Percentiles rank a stretch among this genome's conserved stretches.
Evolutionary conservation across 805 yeast genomes (phyloP).

Genomic region (Ogataea neopini): DNA sequence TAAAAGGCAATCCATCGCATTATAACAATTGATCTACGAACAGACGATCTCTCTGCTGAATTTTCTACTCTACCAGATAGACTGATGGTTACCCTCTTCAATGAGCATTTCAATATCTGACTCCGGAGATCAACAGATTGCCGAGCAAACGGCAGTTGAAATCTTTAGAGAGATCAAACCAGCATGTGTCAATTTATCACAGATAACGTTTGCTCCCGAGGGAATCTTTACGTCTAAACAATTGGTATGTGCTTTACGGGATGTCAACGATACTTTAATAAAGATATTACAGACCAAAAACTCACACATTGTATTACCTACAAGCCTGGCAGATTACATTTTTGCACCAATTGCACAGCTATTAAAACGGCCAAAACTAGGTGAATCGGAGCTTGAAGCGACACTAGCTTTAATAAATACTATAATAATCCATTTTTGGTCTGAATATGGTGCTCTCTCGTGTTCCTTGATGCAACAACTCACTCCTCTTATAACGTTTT

Average conservation of each 20-base stretch:
- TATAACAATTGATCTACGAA: too few relatives aligned
- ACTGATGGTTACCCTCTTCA: not conserved
- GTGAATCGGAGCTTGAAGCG: conserved; percentile 47
- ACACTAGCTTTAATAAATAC: conserved; percentile 45
- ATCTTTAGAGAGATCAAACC: conserved; percentile 37
- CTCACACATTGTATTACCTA: conserved; percentile 33
- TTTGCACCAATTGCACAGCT: conserved; percentile 61
- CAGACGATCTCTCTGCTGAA: too few relatives aligned
- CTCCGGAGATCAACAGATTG: not conserved
- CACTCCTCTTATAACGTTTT: conserved; percentile 45
- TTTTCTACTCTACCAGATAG: too few relatives aligned
- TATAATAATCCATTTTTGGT: conserved; percentile 52
- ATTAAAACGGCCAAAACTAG: conserved; percentile 46
- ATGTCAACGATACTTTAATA: conserved; percentile 32
- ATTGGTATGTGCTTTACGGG: conserved; percentile 36
- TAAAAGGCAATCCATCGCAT: too few relatives aligned
- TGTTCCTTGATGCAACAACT: conserved; percentile 44
- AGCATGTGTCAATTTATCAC: conserved; percentile 45
- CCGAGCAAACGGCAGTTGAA: conserved; percentile 11
- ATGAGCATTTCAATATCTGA: not conserved
- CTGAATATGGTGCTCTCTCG: conserved; percentile 37
- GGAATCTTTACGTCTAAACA: conserved; percentile 33
- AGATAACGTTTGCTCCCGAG: conserved; percentile 42
- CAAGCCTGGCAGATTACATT: conserved; percentile 57
- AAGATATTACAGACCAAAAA: not conserved